These are phyloP conservation scores for Sarcomyxa edulis DNA, from an alignment of 768 basidiomycete genomes.

Conservation along the genomic window DNA sequence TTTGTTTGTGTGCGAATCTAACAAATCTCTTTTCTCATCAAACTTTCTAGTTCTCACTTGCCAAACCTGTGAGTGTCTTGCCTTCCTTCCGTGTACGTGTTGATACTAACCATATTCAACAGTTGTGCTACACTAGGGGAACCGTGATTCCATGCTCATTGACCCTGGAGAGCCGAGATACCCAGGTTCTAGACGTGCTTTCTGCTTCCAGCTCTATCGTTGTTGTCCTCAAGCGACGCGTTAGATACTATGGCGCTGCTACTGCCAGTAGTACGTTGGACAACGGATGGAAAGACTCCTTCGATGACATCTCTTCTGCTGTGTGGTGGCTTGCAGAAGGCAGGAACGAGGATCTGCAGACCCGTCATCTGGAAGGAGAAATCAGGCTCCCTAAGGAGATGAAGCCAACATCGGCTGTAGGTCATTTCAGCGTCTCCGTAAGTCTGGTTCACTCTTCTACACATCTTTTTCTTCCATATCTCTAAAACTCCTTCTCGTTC, in stretches of 20 bases:
- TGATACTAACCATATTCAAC: too few relatives aligned
- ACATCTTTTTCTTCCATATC: background rate
- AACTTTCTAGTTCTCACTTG: constrained; percentile 42
- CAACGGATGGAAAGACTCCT: constrained; percentile 39
- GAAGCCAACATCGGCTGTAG: constrained; percentile 43
- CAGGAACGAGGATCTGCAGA: constrained; percentile 16
- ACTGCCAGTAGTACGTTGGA: constrained; percentile 23
- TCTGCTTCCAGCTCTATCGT: constrained; percentile 26
- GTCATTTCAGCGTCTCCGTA: constrained; percentile 47
- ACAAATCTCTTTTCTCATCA: constrained; percentile 1
- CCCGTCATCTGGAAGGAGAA: constrained; percentile 46
- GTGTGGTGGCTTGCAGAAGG: constrained; percentile 42
- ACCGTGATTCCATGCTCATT: constrained; percentile 32
- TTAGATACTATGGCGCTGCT: constrained; percentile 22
- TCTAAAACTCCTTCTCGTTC: constrained; percentile 7
- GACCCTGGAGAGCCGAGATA: constrained; percentile 24
- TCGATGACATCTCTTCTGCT: constrained; percentile 38
- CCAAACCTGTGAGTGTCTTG: constrained; percentile 35
- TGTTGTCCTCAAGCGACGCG: constrained; percentile 20
- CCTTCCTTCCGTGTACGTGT: background rate
- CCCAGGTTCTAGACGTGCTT: constrained; percentile 29
- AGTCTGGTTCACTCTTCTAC: constrained; percentile 13
- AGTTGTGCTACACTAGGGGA: constrained; percentile 38
- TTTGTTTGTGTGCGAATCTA: background rate
- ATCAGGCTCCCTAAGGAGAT: constrained; percentile 47